These are phyloP conservation scores for Inga laurina DNA, from an alignment of 306 rosid genomes.

Conservation along the genomic window DNA sequence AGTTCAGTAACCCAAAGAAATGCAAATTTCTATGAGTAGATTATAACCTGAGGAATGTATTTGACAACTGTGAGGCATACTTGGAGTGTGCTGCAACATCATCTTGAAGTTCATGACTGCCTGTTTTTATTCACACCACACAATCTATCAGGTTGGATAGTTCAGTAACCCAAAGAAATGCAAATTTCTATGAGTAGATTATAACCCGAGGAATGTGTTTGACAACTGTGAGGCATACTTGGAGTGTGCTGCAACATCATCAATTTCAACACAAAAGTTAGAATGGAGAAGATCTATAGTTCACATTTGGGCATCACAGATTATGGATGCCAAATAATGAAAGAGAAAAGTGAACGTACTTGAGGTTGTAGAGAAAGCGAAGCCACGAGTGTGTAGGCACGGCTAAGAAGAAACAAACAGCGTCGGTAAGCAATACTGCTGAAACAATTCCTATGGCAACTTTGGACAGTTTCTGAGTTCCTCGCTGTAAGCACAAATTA, in stretches of 20 bases:
- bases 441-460: slow-evolving; percentile 59
- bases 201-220: too few species aligned
- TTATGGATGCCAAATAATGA: not conserved
- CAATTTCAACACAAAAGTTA: slow-evolving; percentile 35
- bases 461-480: slow-evolving; percentile 77
- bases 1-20: not conserved
- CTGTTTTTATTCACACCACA: slow-evolving; percentile 32
- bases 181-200: not conserved
- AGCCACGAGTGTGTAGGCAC: slow-evolving; percentile 82
- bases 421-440: slow-evolving; percentile 68
- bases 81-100: slow-evolving; percentile 63
- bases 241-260: slow-evolving; percentile 41
- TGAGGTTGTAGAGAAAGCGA: slow-evolving; percentile 74
- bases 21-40: not conserved
- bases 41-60: slow-evolving; percentile 86
- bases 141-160: not conserved
- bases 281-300: slow-evolving; percentile 1
- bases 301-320: slow-evolving; percentile 3
- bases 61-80: slow-evolving; percentile 75
- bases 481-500: slow-evolving; percentile 49
- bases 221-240: slow-evolving; percentile 72
- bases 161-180: not conserved
- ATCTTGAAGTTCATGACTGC: slow-evolving; percentile 46
- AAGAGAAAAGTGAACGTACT: slow-evolving; percentile 46
- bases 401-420: slow-evolving; percentile 78